Evolutionary conservation across 1,284 basidiomycete genomes (phyloP), one percentile per base, ranked within the genome.

Genomic region (Omphalotus olearius): DNA sequence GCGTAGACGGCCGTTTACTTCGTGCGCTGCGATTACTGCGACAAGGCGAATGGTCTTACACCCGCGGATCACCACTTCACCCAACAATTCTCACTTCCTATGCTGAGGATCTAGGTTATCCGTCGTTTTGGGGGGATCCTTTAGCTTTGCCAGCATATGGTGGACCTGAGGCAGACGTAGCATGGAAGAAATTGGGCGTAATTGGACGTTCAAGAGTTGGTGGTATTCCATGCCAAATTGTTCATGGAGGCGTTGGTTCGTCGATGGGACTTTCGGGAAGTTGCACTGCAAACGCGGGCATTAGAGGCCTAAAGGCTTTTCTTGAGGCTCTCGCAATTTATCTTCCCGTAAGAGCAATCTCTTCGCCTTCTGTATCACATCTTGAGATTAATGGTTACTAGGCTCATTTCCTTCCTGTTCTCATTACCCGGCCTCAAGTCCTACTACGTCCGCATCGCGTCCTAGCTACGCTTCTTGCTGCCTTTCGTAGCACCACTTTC

Each of bases 181-280:
- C 62, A 2, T 90, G 86, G 87, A 70, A 74, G 46, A 54, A 56
- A 10, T 60, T 90, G 6, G 78, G 77, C 1, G 73, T 88, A 1
- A 62, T 59, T 3, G 74, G 70, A 20, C 65, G 87, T 47, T 41
- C 61, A 4, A 74, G 76, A 9, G 60, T 85, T 3, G 88, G 85
- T 4, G 87, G 87, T 1, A 57, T 90, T 7, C 88, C 88, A 2
- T 91, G 87, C 59, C 82, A 88, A 59, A 59, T 88, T 2, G 77
- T 89, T 0, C 87, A 91, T 59, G 79, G 79, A 3, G 64, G 70
- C 17, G 67, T 80, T 20, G 76, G 76, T 18, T 61, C 68, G 26
- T 66, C 53, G 13, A 58, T 78, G n/a, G 76, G 76, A 10, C 64
- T 81, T 3, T 70, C 71, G 17, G 65, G 68, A 14, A 85, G 79